A percentile compares a stretch with the other conserved stretches of the same genome.
phyloP scores from a whole-genome alignment of 106 monocot species.

The Platanthera zijinensis region DNA sequence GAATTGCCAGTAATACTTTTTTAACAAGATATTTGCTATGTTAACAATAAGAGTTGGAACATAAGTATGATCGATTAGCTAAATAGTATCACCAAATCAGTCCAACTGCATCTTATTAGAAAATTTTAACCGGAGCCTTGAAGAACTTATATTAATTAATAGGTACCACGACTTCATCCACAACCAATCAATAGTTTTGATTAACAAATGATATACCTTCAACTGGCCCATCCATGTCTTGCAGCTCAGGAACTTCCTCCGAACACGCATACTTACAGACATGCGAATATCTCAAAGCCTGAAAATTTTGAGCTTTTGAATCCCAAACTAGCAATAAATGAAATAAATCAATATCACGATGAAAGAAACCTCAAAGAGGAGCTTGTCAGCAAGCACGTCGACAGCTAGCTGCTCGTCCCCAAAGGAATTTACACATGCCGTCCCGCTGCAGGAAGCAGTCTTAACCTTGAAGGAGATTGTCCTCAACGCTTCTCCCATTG shows the following conservation, averaged over 20 bases:
- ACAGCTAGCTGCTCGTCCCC: constrained; percentile 97
- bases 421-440: constrained; percentile 90
- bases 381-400: constrained; percentile 87
- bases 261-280: constrained; percentile 99
- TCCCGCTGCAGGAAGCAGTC: constrained; percentile 87
- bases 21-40: no score
- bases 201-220: constrained; percentile 36
- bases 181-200: background rate
- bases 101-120: background rate
- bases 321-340: background rate
- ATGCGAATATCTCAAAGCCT: constrained; percentile 88
- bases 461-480: constrained; percentile 95
- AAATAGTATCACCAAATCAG: background rate
- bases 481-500: constrained; percentile 91
- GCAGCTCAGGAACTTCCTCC: constrained; percentile 93
- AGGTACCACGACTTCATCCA: background rate
- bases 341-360: background rate
- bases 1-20: no score
- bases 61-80: background rate
- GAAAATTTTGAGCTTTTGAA: background rate
- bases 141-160: background rate
- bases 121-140: background rate
- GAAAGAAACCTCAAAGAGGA: constrained; percentile 72
- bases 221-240: constrained; percentile 92
- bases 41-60: background rate